Evolutionary conservation across 2,329 filamentous ascomycete genomes (phyloP), one percentile per base, ranked within the genome.

Genomic region (Arthrinium puccinioides): DNA sequence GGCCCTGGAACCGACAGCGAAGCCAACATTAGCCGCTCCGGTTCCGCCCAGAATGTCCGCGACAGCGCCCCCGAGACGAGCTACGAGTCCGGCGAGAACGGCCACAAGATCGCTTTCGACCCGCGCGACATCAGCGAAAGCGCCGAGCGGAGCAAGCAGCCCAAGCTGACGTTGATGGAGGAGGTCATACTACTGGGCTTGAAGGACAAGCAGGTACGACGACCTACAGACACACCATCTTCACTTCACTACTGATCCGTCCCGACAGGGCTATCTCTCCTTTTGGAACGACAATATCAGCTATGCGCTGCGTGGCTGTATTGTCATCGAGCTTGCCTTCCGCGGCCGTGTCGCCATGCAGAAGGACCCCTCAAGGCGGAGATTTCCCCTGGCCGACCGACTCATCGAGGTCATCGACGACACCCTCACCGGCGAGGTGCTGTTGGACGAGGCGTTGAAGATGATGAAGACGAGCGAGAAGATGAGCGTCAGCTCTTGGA

Each of bases 281-380:
- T 98, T 98, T 67, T 98, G 92, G 92, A 98, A 98, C 67, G 92
- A 98, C 67, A 98, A 98, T 68, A 98, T 98, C 57, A 96, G 89
- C 43, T 98, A 98, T 62, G 92, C 92, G 48, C 75, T 98, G 45
- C 82, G 92, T 61, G 92, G 92, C 58, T 98, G 92, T 67, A 98
- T 98, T 60, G 92, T 98, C 50, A 87, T 97, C 63, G 92, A 98
- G 66, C 72, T 98, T 53, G 92, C 92, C 45, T 94, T 98, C 66
- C 78, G 92, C 47, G 92, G 92, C 57, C 85, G 92, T 52, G 85
- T 98, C 64, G 90, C 84, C 75, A 98, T 98, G 92, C 87, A 97
- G 63, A 96, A 94, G 64, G 92, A 97, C 65, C 84, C 88, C 35
- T 84, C 85, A 49, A 78, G 92, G 64, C 79, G 92, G 67, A 82